Evolutionary conservation across 139 green algal species (phyloP).

Genomic region (Haematococcus sp.): DNA sequence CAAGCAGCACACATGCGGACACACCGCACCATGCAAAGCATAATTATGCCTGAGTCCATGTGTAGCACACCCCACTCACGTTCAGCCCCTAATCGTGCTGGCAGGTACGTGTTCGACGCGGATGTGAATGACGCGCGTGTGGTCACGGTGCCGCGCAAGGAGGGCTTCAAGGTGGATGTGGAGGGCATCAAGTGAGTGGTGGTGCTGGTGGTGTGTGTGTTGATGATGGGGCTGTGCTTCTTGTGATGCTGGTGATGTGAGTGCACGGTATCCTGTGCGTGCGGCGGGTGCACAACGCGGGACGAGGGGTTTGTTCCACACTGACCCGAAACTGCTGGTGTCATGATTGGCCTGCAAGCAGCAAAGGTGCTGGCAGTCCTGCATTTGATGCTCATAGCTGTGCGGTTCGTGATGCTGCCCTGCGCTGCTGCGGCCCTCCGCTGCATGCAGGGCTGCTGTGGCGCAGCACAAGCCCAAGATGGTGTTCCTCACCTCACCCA

Average conservation of each 20-base stretch:
- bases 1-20: too few species aligned
- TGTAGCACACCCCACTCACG: too few species aligned
- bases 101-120: slow-evolving; percentile 98
- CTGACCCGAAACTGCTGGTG: not conserved
- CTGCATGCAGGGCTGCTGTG: slow-evolving; percentile 80
- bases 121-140: slow-evolving; percentile 87
- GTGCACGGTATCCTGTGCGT: too few species aligned
- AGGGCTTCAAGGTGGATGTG: slow-evolving; percentile 89
- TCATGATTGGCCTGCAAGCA: not conserved
- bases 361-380: not conserved
- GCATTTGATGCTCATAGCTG: too few species aligned
- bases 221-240: too few species aligned
- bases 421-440: slow-evolving; percentile 87
- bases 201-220: too few species aligned
- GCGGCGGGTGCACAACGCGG: too few species aligned
- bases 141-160: slow-evolving; percentile 80
- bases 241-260: too few species aligned
- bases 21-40: too few species aligned
- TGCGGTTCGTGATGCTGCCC: slow-evolving; percentile 54
- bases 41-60: too few species aligned
- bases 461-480: slow-evolving; percentile 85
- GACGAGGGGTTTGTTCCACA: not conserved
- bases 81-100: too few species aligned
- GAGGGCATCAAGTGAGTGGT: slow-evolving; percentile 61
- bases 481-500: slow-evolving; percentile 98